phyloP scores from a whole-genome alignment of 2,329 filamentous ascomycete species.

The Penicillium sp. region DNA sequence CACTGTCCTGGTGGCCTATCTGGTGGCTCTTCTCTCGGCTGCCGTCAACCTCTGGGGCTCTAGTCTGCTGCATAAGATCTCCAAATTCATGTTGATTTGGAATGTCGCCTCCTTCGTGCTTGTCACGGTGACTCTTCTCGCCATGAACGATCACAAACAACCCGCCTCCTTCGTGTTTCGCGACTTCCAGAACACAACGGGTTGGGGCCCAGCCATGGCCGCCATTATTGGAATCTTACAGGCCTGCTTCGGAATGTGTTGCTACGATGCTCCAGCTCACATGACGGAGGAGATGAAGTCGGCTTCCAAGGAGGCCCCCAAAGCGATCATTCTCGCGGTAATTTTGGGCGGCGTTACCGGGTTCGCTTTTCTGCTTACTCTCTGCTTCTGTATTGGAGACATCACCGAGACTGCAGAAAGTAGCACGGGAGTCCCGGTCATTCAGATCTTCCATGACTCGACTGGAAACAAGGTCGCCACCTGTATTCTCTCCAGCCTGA shows the following conservation, averaged over 20 bases:
- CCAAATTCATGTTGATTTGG: constrained; percentile 47
- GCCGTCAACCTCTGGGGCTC: constrained; percentile 47
- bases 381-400: constrained; percentile 50
- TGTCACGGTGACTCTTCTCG: constrained; percentile 48
- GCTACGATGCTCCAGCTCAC: constrained; percentile 45
- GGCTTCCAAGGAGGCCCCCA: constrained; percentile 45
- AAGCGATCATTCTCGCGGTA: constrained; percentile 44
- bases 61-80: constrained; percentile 48
- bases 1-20: constrained; percentile 49
- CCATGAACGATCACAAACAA: constrained; percentile 50
- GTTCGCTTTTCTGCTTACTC: constrained; percentile 44
- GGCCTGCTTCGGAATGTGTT: constrained; percentile 50
- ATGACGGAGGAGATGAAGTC: constrained; percentile 54
- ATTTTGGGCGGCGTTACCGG: constrained; percentile 43
- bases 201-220: constrained; percentile 47
- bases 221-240: constrained; percentile 51
- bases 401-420: constrained; percentile 43
- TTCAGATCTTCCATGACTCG: constrained; percentile 50
- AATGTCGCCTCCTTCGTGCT: constrained; percentile 50
- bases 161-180: constrained; percentile 50
- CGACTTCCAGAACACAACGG: constrained; percentile 51
- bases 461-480: constrained; percentile 42
- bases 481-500: constrained; percentile 43
- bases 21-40: constrained; percentile 42
- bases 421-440: constrained; percentile 47